Conservation (phyloP, 208 protist genomes). For the Blastocrithidia nonstop region DNA sequence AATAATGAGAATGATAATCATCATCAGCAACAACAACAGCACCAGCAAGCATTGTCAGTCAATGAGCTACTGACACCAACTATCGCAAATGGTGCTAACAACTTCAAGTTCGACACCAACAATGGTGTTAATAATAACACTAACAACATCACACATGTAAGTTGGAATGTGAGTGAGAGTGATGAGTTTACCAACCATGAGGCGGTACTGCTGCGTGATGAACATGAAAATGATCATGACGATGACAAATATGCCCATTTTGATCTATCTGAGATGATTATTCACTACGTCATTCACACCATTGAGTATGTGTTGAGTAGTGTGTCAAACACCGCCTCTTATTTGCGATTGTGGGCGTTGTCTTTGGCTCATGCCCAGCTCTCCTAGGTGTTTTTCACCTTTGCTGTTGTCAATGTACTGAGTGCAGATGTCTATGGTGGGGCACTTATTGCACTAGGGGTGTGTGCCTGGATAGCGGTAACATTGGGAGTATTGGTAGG, state of each 20-base stretch:
- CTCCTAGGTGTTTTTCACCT: slow-evolving; percentile 85
- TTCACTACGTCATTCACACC: slow-evolving; percentile 98
- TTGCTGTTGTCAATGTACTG: slow-evolving; percentile 52
- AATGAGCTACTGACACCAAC: no score
- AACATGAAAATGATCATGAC: slow-evolving; percentile 5
- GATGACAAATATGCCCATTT: slow-evolving; percentile 65
- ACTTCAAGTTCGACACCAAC: not conserved
- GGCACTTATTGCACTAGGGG: slow-evolving; percentile 82
- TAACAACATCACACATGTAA: slow-evolving; percentile 33
- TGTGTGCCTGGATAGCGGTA: slow-evolving; percentile 87
- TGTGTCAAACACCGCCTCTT: slow-evolving; percentile 99
- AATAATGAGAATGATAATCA: not conserved
- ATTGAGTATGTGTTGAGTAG: slow-evolving; percentile 98
- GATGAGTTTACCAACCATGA: no score
- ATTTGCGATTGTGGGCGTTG: slow-evolving; percentile 99
- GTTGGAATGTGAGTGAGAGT: slow-evolving; percentile 11
- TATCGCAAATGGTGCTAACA: not conserved
- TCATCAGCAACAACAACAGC: no score
- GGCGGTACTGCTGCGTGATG: no score
- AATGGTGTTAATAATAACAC: no score
- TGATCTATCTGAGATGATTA: slow-evolving; percentile 90
- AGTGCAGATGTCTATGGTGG: slow-evolving; percentile 34
- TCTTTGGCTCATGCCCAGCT: slow-evolving; percentile 97
- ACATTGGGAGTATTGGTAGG: slow-evolving; percentile 95
- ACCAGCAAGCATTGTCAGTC: no score